These are phyloP conservation scores for Carpinus viminea DNA, from an alignment of 306 rosid species.

Conservation along the genomic window DNA sequence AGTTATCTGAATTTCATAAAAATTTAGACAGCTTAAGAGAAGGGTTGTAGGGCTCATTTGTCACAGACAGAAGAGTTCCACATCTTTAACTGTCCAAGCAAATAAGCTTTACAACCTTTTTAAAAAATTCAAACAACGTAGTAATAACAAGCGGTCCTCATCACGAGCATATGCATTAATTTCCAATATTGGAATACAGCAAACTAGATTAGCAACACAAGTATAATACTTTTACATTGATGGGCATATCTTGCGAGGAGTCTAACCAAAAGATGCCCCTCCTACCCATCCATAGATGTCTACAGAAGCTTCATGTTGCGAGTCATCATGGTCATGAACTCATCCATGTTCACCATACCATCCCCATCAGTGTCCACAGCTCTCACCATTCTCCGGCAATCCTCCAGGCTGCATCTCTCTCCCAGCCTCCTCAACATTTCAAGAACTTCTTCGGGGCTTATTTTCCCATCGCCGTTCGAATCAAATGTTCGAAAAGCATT, in stretches of 20 bases:
- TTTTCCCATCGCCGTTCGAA: slow-evolving; percentile 76
- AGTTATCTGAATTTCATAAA: too few relatives aligned
- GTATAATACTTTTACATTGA: not conserved
- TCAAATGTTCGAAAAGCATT: slow-evolving; percentile 65
- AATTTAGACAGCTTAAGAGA: too few relatives aligned
- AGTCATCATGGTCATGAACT: slow-evolving; percentile 86
- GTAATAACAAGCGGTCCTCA: too few relatives aligned
- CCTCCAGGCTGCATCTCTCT: slow-evolving; percentile 69
- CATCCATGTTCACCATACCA: slow-evolving; percentile 78
- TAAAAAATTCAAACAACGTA: too few relatives aligned
- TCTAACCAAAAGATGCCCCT: not conserved
- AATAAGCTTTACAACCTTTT: too few relatives aligned
- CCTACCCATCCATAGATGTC: not conserved
- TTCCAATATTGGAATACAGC: not conserved
- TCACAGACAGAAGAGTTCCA: too few relatives aligned
- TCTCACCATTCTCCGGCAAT: slow-evolving; percentile 70
- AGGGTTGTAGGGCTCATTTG: too few relatives aligned
- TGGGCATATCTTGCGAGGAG: not conserved
- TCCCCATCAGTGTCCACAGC: slow-evolving; percentile 83
- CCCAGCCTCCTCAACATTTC: slow-evolving; percentile 63
- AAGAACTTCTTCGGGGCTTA: slow-evolving; percentile 75
- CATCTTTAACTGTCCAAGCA: too few relatives aligned
- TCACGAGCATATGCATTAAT: not conserved
- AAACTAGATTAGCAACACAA: not conserved
- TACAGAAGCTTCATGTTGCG: slow-evolving; percentile 31